These are phyloP conservation scores for Exophiala xenobiotica DNA, from an alignment of 2,329 filamentous ascomycete species.

Conservation along the genomic window DNA sequence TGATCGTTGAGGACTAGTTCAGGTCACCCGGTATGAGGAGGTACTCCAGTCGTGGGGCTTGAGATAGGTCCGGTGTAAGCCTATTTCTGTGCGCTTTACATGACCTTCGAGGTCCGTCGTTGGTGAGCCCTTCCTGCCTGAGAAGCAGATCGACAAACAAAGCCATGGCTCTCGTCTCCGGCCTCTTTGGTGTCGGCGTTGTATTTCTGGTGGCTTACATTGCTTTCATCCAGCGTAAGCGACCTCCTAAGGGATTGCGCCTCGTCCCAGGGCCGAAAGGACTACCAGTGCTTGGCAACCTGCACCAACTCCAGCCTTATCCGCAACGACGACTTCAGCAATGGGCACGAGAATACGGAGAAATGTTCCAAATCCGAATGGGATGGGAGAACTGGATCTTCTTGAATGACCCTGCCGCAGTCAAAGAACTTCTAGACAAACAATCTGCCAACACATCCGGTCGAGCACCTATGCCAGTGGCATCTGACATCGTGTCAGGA, in stretches of 20 bases:
- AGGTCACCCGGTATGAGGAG: too few relatives aligned
- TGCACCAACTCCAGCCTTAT: not conserved
- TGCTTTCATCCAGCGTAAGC: not conserved
- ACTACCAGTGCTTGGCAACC: constrained; percentile 1
- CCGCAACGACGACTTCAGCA: not conserved
- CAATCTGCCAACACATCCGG: constrained; percentile 12
- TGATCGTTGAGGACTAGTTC: too few relatives aligned
- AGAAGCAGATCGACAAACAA: not conserved
- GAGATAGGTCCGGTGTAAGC: not conserved
- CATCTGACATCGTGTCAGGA: constrained; percentile 40
- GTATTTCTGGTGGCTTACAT: not conserved
- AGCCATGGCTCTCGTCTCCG: not conserved
- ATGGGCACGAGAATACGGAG: constrained; percentile 52
- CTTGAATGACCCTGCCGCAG: constrained; percentile 45
- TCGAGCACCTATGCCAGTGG: constrained; percentile 40
- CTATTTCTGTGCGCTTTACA: not conserved
- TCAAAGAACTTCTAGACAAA: constrained; percentile 48
- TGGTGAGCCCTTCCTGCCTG: not conserved
- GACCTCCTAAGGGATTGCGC: not conserved
- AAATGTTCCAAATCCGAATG: constrained; percentile 46
- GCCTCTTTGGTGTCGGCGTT: not conserved
- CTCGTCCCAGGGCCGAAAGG: constrained; percentile 1
- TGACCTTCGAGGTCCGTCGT: not conserved
- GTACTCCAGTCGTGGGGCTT: too few relatives aligned
- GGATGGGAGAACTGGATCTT: constrained; percentile 50